A percentile compares a stretch with the other conserved stretches of the same genome.
phyloP scores from a whole-genome alignment of 306 rosid genomes.

The Alnus glutinosa region DNA sequence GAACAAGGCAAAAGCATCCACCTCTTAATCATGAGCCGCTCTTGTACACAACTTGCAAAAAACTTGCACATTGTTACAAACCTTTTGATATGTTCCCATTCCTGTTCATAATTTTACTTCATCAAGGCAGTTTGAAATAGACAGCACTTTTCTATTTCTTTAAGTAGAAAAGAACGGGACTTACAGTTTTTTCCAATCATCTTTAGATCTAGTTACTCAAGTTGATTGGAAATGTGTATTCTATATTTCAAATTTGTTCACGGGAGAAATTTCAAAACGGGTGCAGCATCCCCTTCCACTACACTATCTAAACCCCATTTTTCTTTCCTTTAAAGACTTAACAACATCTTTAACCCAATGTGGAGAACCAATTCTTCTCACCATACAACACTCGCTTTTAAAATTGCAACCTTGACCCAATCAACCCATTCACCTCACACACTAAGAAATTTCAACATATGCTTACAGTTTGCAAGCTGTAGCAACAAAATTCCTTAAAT shows the following conservation, averaged over 20 bases:
- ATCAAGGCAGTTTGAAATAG: background rate
- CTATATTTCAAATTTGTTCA: background rate
- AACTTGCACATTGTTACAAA: background rate
- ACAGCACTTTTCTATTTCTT: too few relatives aligned
- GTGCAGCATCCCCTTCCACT: background rate
- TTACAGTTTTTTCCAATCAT: too few relatives aligned
- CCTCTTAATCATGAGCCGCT: too few relatives aligned
- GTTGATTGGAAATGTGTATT: background rate
- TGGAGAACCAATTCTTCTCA: background rate
- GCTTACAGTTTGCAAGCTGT: background rate
- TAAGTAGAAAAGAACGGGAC: background rate
- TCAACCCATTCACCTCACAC: background rate
- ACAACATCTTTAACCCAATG: too few relatives aligned
- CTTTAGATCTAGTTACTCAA: background rate
- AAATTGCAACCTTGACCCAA: background rate
- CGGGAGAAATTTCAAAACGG: background rate
- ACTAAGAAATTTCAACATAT: too few relatives aligned
- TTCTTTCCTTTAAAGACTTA: too few relatives aligned
- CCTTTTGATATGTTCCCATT: background rate
- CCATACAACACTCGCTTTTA: background rate
- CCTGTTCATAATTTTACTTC: background rate
- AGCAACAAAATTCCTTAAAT: too few relatives aligned
- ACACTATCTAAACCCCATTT: background rate
- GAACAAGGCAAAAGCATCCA: too few relatives aligned
- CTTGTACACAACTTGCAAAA: background rate